A percentile compares a stretch with the other conserved stretches of the same genome.
Conservation (phyloP, 23 red algal genomes). For the Gracilaria domingensis region DNA sequence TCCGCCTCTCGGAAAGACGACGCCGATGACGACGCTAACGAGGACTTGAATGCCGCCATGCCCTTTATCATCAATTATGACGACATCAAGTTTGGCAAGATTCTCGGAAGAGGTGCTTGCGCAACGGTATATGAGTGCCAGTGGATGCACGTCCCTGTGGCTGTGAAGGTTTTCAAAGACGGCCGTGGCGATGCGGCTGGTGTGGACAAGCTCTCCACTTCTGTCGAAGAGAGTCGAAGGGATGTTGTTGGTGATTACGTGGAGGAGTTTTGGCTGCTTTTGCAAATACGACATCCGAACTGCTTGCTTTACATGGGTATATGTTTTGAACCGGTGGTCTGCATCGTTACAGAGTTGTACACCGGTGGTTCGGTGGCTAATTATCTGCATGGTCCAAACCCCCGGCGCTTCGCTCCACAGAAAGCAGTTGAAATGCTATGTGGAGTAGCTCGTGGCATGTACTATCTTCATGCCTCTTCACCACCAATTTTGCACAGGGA, state of each 20-base stretch:
- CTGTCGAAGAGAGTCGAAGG: conserved; percentile 60
- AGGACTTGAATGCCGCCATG: conserved; percentile 40
- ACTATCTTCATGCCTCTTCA: conserved; percentile 94
- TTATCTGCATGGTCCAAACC: conserved; percentile 80
- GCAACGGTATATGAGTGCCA: conserved; percentile 89
- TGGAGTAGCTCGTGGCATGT: conserved; percentile 96
- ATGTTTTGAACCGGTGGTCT: conserved; percentile 83
- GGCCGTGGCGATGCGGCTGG: conserved; percentile 68
- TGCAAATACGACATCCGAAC: conserved; percentile 97
- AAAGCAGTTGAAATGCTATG: conserved; percentile 77
- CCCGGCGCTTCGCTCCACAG: conserved; percentile 47
- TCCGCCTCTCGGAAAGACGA: conserved; percentile 8
- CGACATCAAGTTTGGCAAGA: conserved; percentile 78
- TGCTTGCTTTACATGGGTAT: conserved; percentile 96
- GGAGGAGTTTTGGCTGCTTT: conserved; percentile 90
- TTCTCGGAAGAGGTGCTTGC: conserved; percentile 90
- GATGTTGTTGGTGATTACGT: conserved; percentile 83
- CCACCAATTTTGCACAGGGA: conserved; percentile 96
- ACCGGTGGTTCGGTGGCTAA: conserved; percentile 92
- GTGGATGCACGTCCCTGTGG: conserved; percentile 97
- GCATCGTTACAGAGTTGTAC: conserved; percentile 96
- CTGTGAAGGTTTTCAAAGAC: conserved; percentile 96
- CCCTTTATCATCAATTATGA: conserved; percentile 97
- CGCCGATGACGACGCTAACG: conserved; percentile 22
- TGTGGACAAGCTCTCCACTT: conserved; percentile 52